Evolutionary conservation across 148 eudicot species (phyloP).

Genomic region (Selenicereus undatus): DNA sequence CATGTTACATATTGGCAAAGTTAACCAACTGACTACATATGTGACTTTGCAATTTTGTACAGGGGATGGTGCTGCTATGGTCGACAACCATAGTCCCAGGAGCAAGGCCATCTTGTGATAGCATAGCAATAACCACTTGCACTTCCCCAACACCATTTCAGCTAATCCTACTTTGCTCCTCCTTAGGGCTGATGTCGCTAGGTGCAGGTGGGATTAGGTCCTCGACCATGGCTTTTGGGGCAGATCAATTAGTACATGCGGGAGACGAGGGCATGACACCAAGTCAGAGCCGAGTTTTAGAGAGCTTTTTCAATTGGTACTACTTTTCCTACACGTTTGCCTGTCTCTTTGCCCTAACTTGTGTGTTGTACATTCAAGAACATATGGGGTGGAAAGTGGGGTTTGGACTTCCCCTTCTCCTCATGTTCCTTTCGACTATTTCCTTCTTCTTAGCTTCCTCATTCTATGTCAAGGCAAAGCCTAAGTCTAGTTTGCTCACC

Average conservation of each 20-base stretch:
- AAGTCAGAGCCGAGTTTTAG: constrained; percentile 5
- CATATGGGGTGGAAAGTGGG: constrained; percentile 43
- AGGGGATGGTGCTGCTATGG: constrained; percentile 29
- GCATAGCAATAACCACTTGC: neutral
- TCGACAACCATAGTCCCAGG: constrained; percentile 32
- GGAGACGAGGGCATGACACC: constrained; percentile 4
- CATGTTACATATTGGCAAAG: neutral
- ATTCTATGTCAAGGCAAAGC: constrained; percentile 29
- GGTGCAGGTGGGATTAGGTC: constrained; percentile 34
- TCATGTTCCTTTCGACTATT: constrained; percentile 33
- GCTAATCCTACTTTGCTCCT: constrained; percentile 21
- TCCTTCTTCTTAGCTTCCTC: constrained; percentile 38
- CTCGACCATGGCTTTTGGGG: constrained; percentile 30
- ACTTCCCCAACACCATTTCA: constrained; percentile 24
- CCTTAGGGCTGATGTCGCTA: constrained; percentile 25
- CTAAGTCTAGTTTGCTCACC: constrained; percentile 29
- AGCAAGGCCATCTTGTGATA: constrained; percentile 18
- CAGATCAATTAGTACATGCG: constrained; percentile 18
- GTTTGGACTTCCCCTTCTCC: constrained; percentile 33
- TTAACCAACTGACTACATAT: neutral
- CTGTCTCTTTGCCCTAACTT: constrained; percentile 31
- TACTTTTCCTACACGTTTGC: constrained; percentile 29
- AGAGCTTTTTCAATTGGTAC: constrained; percentile 44
- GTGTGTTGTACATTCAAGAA: constrained; percentile 48
- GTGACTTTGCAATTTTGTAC: neutral